A percentile compares a stretch with the other conserved stretches of the same genome.
These are phyloP conservation scores for Vaccinium darrowii DNA, from an alignment of 148 eudicot genomes.

Conservation along the genomic window DNA sequence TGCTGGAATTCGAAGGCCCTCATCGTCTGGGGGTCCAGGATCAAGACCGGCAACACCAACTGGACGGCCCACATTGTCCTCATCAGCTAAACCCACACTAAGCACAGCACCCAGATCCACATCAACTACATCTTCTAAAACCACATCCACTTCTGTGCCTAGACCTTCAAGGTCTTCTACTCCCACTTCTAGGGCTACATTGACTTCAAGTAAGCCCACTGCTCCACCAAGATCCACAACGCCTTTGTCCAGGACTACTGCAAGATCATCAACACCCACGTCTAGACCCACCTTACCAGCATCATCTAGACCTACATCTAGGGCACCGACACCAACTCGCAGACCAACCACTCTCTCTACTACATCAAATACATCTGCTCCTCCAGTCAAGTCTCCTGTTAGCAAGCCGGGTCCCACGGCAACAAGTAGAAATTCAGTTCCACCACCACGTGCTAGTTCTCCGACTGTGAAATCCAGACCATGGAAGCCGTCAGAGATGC, in stretches of 20 bases:
- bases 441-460: conserved; percentile 63
- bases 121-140: conserved; percentile 41
- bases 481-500: conserved; percentile 98
- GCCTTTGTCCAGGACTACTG: conserved; percentile 63
- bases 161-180: conserved; percentile 75
- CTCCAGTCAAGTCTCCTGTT: conserved; percentile 52
- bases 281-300: conserved; percentile 52
- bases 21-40: conserved; percentile 80
- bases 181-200: conserved; percentile 3
- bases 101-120: conserved; percentile 31
- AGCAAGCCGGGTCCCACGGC: conserved; percentile 43
- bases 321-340: conserved; percentile 87
- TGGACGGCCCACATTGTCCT: conserved; percentile 60
- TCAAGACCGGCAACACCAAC: conserved; percentile 93
- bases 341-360: conserved; percentile 53
- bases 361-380: conserved; percentile 38
- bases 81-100: conserved; percentile 33
- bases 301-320: conserved; percentile 60
- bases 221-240: conserved; percentile 20
- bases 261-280: conserved; percentile 85
- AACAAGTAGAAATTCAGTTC: conserved; percentile 45
- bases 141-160: conserved; percentile 71
- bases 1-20: conserved; percentile 60
- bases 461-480: conserved; percentile 80
- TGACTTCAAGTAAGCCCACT: not conserved